Conservation (phyloP, 768 basidiomycete species). For the Trametes punicea region DNA sequence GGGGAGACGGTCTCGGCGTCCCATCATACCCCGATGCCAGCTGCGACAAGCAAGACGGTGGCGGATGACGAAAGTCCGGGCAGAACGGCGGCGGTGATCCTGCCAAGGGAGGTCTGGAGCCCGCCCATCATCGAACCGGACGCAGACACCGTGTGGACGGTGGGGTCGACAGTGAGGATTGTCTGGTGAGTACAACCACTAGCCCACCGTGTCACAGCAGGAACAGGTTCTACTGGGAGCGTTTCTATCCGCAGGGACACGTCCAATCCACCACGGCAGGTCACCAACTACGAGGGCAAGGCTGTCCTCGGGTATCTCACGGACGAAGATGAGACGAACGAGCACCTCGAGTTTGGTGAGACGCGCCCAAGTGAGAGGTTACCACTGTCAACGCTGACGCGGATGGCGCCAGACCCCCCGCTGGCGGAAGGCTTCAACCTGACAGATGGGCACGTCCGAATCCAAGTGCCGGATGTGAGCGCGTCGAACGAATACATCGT, state of each 20-base stretch:
- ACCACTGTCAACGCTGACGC: neutral
- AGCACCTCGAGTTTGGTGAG: slow-evolving; percentile 55
- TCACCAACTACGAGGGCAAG: slow-evolving; percentile 45
- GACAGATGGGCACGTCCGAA: slow-evolving; percentile 41
- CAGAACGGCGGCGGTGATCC: neutral
- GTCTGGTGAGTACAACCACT: slow-evolving; percentile 44
- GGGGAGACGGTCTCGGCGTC: neutral
- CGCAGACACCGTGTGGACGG: slow-evolving; percentile 45
- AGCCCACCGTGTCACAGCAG: slow-evolving; percentile 4
- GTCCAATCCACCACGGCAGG: slow-evolving; percentile 22
- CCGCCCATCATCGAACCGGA: slow-evolving; percentile 51
- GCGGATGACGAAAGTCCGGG: too few relatives aligned
- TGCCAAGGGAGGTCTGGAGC: slow-evolving; percentile 38
- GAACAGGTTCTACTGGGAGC: too few relatives aligned
- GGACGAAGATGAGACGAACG: slow-evolving; percentile 36
- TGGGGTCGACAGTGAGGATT: slow-evolving; percentile 45
- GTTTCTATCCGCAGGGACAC: slow-evolving; percentile 42
- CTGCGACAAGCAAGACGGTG: neutral
- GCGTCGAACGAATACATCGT: slow-evolving; percentile 52
- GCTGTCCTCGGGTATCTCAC: slow-evolving; percentile 50
- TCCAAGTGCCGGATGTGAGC: slow-evolving; percentile 51
- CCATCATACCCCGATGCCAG: neutral
- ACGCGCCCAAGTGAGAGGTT: neutral
- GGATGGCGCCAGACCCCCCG: slow-evolving; percentile 44
- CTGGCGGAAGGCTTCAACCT: slow-evolving; percentile 57